Evolutionary conservation across 2,329 filamentous ascomycete species (phyloP), one percentile per base, ranked within the genome.

Genomic region (Pseudopithomyces maydicus): DNA sequence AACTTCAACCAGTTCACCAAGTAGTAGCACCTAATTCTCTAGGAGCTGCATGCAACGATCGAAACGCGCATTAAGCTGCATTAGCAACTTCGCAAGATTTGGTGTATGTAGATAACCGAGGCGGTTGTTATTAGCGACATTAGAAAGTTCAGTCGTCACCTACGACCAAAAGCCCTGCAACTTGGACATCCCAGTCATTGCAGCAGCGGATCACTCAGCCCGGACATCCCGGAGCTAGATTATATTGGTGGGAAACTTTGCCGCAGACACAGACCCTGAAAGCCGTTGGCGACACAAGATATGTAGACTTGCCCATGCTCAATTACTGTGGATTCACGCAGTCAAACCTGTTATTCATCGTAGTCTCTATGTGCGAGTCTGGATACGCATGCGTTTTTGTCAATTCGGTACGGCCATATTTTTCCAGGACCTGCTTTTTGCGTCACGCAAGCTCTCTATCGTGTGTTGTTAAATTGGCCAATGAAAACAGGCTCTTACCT

Each of bases 31-130:
- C n/a, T 7, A 11, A 48, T 48, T 15, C 7, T 19, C 35, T 3
- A 11, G 20, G 26, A 47, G 32, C 44, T 47, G 44, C 43, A 33
- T 23, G 22, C 44, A 19, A 11, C 44, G 26, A 26, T 36, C 6
- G 35, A 35, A 12, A 4, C 22, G 35, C 42, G 49, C 49, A n/a
- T 39, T 23, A 26, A 22, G 29, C 19, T 45, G 42, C 51, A 35
- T 36, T 15, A 14, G 15, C 8, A 17, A 10, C 44, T 29, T 29
- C 8, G 26, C 5, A 29, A 29, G 26, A 29, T 29, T 29, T 29
- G 46, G 29, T 41, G 17, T 20, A 33, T 15, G n/a, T 23, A 45
- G 50, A 54, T 54, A 54, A 43, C 52, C 52, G 52, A 47, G 26
- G n/a, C 38, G 22, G 17, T 26, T 32, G 33, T 35, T 47, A 38